Base-by-base conservation (phyloP, 2,329 filamentous ascomycete genomes). In the Aspergillus sp. region DNA sequence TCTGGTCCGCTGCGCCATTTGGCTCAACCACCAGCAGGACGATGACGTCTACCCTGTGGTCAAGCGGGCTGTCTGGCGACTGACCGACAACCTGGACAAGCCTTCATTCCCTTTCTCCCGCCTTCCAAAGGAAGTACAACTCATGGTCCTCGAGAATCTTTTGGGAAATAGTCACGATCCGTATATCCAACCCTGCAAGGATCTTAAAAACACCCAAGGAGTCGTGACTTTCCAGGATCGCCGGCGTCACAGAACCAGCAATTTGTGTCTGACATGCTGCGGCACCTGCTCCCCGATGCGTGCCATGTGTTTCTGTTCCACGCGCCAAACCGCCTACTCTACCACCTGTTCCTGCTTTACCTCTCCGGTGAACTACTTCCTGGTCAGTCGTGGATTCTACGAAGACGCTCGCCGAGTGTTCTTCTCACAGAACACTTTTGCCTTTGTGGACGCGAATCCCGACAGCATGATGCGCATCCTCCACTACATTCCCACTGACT, bases 41-140 rank as follows among this genome's bases (percentile, higher is more conserved):
- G 50, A 57, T 9, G 55, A 56, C 11, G 53, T 60, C 19, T 48
- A 47, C 33, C 50, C 49, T 4, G 54, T 57, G 13, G 47, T 59
- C 10, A 61, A 51, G 42, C 43, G 55, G 17, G 52, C 55, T 19
- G 56, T 57, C 3, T 55, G 51, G 53, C 50, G 57, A 19, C 30
- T 62, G 47, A 62, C 58, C 8, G 47, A 48, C 13, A 56, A 53
- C 11, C 43, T 58, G 20, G 38, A 49, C 11, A 50, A 33, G n/a
- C 44, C 47, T 11, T 16, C 53, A 1, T 67, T 67, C 45, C 56
- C 51, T 3, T 67, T 61, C 41, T 48, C 52, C 20, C 42, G 52
- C 20, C 58, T 67, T 8, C 65, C 65, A 8, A 60, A 60, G 35
- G 65, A 67, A 48, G 43, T 67, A 2, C 65, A 67, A 41, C 50